phyloP scores from a whole-genome alignment of 139 green algal species.

The Asterochloris sp. region DNA sequence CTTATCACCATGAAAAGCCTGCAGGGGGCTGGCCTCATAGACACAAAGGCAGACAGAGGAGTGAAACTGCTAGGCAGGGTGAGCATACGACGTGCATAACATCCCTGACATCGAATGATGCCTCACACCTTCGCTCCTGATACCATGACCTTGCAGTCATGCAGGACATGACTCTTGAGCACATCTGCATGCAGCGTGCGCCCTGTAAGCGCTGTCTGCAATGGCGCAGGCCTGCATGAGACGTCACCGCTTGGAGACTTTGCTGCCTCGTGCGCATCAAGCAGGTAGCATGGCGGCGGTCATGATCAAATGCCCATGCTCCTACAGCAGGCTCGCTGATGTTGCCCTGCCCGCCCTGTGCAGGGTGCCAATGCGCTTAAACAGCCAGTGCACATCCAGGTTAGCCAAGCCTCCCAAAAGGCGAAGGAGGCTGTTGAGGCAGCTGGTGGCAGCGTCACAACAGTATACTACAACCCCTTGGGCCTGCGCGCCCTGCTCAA shows the following conservation, averaged over 20 bases:
- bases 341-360: not conserved
- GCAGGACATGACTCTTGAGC: too few relatives aligned
- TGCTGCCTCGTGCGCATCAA: too few relatives aligned
- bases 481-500: slow-evolving; percentile 74
- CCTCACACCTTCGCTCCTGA: not conserved
- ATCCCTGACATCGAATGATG: not conserved
- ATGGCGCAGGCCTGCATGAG: too few relatives aligned
- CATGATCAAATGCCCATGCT: too few relatives aligned
- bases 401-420: slow-evolving; percentile 53
- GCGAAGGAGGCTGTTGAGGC: slow-evolving; percentile 59
- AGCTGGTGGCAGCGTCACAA: slow-evolving; percentile 74
- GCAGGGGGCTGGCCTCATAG: slow-evolving; percentile 58
- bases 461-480: slow-evolving; percentile 92
- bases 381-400: slow-evolving; percentile 51
- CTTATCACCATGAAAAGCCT: slow-evolving; percentile 91
- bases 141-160: too few relatives aligned
- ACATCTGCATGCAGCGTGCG: too few relatives aligned
- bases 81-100: slow-evolving; percentile 34
- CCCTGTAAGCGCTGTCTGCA: too few relatives aligned
- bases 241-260: too few relatives aligned
- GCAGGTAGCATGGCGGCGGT: too few relatives aligned
- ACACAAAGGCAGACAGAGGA: slow-evolving; percentile 66
- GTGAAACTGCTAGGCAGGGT: slow-evolving; percentile 85
- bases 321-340: too few relatives aligned
- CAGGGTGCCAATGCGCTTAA: slow-evolving; percentile 22